Evolutionary conservation across 345 rosid genomes (phyloP).

Genomic region (Eucalyptus cloeziana): DNA sequence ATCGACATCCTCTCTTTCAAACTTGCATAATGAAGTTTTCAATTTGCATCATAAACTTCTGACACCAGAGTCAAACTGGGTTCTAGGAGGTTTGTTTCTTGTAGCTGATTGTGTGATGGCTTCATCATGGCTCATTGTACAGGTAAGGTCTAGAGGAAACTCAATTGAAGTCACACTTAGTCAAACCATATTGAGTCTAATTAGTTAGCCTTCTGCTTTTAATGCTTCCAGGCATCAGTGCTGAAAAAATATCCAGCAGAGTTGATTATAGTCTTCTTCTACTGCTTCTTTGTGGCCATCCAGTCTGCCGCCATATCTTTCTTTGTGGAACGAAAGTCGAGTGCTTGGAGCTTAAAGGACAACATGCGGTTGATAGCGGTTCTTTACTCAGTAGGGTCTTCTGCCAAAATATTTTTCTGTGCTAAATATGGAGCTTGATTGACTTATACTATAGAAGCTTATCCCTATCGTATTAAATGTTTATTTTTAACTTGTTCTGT

Average conservation of each 20-base stretch:
- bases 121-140: constrained; percentile 26
- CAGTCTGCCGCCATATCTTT: constrained; percentile 30
- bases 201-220: neutral
- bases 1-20: neutral
- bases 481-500: neutral
- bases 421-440: neutral
- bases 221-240: neutral
- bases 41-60: neutral
- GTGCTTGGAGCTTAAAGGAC: constrained; percentile 29
- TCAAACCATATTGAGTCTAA: neutral
- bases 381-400: constrained; percentile 20
- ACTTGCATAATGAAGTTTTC: neutral
- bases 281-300: constrained; percentile 37
- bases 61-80: constrained; percentile 14
- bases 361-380: constrained; percentile 15
- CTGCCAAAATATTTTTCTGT: neutral
- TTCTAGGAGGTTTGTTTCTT: constrained; percentile 30
- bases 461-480: neutral
- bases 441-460: neutral
- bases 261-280: constrained; percentile 23
- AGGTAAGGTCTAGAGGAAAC: constrained; percentile 4
- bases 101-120: constrained; percentile 16
- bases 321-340: constrained; percentile 11
- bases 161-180: neutral
- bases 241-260: constrained; percentile 29